Evolutionary conservation across 257 asterid genomes (phyloP), one percentile per base, ranked within the genome.

Genomic region (Euphrasia confusa): DNA sequence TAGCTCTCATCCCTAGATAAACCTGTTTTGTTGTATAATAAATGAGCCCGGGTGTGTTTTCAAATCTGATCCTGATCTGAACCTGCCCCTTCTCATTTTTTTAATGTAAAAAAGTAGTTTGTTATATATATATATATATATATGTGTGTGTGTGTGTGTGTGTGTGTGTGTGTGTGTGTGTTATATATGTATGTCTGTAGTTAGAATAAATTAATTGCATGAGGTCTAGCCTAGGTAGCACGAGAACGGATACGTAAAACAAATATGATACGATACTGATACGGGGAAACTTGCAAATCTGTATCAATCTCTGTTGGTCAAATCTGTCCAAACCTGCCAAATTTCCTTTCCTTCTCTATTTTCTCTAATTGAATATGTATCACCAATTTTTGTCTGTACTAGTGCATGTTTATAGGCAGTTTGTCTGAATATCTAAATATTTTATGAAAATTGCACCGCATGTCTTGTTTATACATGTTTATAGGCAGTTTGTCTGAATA

Each of bases 381-480:
- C 37, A 39, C 70, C 49, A 35, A 17, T 56, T 49, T 30, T 26
- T 37, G 55, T 32, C 15, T 58, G 49, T 58, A 50, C 28, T 40
- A 32, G 40, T 72, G 70, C 72, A 17, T 54, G 32, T 14, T 58
- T 58, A 53, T 60, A 15, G 40, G 54, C 28, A n/a, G n/a, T n/a
- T 49, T 69, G 61, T 61, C 15, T 59, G 70, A 30, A 49, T n/a
- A 21, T 52, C 18, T 39, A 24, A 24, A 45, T 12, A 54, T 8
- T 44, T 60, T 35, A 17, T 17, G 37, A 17, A 28, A 30, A 52
- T 58, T 64, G 44, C 21, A 53, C 33, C 9, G 11, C 58, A 53
- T 64, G 59, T 59, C 54, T 44, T 70, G 5, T 52, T 50, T 64
- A 53, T 58, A 52, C n/a, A n/a, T n/a, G n/a, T n/a, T n/a, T n/a